These are phyloP conservation scores for Pyrenophora teres DNA, from an alignment of 2,329 filamentous ascomycete genomes.

Conservation along the genomic window DNA sequence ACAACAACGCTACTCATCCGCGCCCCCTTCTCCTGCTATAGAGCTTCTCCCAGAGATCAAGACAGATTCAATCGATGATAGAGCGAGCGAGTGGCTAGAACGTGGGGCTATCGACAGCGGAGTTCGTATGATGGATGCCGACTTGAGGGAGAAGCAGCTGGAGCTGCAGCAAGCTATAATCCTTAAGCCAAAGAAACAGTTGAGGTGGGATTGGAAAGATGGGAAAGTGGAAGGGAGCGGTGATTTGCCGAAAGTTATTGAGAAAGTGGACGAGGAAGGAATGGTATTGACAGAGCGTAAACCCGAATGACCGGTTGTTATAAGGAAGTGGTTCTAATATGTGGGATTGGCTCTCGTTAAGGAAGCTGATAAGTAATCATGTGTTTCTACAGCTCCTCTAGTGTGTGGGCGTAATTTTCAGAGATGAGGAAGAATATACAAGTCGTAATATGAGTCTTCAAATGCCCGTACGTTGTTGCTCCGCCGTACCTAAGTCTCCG, in stretches of 20 bases:
- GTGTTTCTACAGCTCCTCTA: background rate
- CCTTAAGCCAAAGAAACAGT: constrained; percentile 4
- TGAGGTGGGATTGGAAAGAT: constrained; percentile 10
- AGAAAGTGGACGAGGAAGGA: background rate
- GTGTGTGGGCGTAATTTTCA: background rate
- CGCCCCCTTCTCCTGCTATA: constrained; percentile 12
- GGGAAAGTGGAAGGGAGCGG: background rate
- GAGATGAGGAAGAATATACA: too few relatives aligned
- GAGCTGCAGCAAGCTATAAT: constrained; percentile 2
- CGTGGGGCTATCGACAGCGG: constrained; percentile 6
- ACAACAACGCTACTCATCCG: constrained; percentile 11
- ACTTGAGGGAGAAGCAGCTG: constrained; percentile 5
- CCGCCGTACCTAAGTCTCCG: too few relatives aligned
- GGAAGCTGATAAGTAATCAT: background rate
- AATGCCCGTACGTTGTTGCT: too few relatives aligned
- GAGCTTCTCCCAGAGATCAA: constrained; percentile 17
- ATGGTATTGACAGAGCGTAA: background rate
- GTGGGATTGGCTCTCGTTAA: background rate
- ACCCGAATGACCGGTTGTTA: background rate
- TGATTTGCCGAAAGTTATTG: background rate
- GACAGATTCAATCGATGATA: constrained; percentile 16
- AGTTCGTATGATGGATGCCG: constrained; percentile 4
- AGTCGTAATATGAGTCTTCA: too few relatives aligned
- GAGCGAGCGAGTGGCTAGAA: constrained; percentile 26
- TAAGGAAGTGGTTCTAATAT: background rate